These are phyloP conservation scores for Colletotrichum magnum DNA, from an alignment of 2,329 filamentous ascomycete genomes.

Conservation along the genomic window DNA sequence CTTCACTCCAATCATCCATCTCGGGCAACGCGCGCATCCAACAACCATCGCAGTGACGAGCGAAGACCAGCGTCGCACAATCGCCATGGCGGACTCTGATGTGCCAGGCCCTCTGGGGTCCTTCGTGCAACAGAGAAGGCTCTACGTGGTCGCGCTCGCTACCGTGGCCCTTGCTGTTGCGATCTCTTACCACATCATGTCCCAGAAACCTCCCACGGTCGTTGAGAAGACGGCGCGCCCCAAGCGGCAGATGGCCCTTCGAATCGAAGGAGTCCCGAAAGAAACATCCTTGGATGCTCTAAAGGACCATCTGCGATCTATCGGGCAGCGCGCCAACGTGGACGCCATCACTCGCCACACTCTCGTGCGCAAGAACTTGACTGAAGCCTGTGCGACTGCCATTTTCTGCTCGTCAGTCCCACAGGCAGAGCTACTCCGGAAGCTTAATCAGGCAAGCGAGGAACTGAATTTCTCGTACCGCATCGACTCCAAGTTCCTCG, in stretches of 20 bases:
- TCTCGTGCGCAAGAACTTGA: neutral
- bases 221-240: neutral
- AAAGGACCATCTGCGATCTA: neutral
- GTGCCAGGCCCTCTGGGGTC: no score
- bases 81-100: no score
- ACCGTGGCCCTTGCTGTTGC: no score
- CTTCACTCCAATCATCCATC: no score
- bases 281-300: neutral
- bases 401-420: neutral
- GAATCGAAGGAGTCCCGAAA: neutral
- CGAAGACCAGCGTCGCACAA: no score
- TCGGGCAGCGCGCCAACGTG: neutral
- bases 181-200: no score
- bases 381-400: neutral
- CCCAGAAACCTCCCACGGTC: no score
- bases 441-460: neutral
- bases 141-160: no score
- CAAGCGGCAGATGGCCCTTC: neutral
- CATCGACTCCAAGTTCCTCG: slow-evolving; percentile 42
- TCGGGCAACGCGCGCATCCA: no score
- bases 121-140: no score
- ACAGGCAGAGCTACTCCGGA: neutral
- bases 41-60: no score
- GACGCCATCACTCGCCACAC: neutral
- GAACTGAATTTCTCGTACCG: slow-evolving; percentile 20